Evolutionary conservation across 805 yeast species (phyloP), one percentile per base, ranked within the genome.

Genomic region (Candida boidinii): DNA sequence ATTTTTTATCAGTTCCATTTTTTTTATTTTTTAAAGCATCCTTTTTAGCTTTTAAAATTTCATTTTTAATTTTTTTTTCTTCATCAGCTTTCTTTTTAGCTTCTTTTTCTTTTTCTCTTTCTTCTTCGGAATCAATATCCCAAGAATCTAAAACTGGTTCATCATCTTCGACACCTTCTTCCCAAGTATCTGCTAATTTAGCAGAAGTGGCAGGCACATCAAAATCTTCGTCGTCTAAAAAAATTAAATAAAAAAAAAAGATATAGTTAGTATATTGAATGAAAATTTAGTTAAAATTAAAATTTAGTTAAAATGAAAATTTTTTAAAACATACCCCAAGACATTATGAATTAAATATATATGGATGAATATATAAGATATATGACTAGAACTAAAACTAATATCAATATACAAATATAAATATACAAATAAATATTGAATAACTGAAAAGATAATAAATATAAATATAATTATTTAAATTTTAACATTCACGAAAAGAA

Each of bases 81-180:
- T 38, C 37, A 2, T 57, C 50, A 27, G 43, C 51, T 46, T 51
- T 52, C 34, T 31, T 46, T 28, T 31, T 45, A 33, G 62, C 68
- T 39, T 58, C 64, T 33, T 44, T 41, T 29, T 37, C 38, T 26
- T 34, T 58, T 62, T 60, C 39, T 60, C 64, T 9, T 32, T 69
- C 78, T 48, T 79, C 92, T 43, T 80, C 94, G 34, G 79, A 70
- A 37, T 76, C 82, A 16, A 68, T 78, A 46, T 90, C 97, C 96
- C 96, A 90, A 10, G 94, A 82, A 39, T 75, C 96, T 31, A 81
- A 57, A 17, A 79, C 68, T n/a, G 83, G 79, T 31, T 82, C 92
- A 39, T 82, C 94, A 30, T 76, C 80, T 31, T 71, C 81, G 21
- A 22, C 47, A 20, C 28, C 33, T 5, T 28, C 29, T 56, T 86